phyloP scores from a whole-genome alignment of 805 yeast species.

The Saccharomycopsis fermentans region DNA sequence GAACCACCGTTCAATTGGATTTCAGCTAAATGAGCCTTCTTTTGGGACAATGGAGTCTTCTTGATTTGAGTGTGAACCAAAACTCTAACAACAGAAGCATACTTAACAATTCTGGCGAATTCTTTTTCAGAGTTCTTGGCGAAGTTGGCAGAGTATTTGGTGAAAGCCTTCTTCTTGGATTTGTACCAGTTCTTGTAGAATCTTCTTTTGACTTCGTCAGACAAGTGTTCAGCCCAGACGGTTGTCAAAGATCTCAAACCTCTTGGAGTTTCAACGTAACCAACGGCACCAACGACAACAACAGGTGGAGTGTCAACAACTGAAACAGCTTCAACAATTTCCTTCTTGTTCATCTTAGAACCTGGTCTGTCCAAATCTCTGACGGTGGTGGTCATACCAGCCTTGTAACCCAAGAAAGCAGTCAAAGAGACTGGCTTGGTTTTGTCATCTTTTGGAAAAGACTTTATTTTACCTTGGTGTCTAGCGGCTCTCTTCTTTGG shows the following conservation, averaged over 20 bases:
- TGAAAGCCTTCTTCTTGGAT: conserved; percentile 99
- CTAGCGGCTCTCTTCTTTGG: conserved; percentile 99
- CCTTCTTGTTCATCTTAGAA: conserved; percentile 99
- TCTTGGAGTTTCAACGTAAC: conserved; percentile 99
- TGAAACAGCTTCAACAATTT: conserved; percentile 98
- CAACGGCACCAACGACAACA: conserved; percentile 99
- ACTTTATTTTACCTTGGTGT: conserved; percentile 97
- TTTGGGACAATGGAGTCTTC: conserved; percentile 97
- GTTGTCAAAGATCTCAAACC: conserved; percentile 99
- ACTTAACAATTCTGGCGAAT: conserved; percentile 96
- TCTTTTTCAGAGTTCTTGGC: conserved; percentile 89
- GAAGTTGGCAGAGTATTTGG: conserved; percentile 99
- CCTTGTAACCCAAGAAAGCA: conserved; percentile 99
- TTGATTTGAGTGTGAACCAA: conserved; percentile 99
- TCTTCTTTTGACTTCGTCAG: conserved; percentile 99
- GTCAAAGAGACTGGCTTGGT: conserved; percentile 97
- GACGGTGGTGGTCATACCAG: conserved; percentile 99
- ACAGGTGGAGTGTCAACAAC: conserved; percentile 99
- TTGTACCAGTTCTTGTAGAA: conserved; percentile 99
- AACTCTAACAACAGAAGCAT: conserved; percentile 97
- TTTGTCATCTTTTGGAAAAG: conserved; percentile 98
- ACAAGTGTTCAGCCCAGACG: conserved; percentile 99
- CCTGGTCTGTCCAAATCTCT: conserved; percentile 99
- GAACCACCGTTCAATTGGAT: conserved; percentile 99
- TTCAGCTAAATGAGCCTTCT: conserved; percentile 99